phyloP scores from a whole-genome alignment of 2,329 filamentous ascomycete species.

The Thermothelomyces thermophilus region DNA sequence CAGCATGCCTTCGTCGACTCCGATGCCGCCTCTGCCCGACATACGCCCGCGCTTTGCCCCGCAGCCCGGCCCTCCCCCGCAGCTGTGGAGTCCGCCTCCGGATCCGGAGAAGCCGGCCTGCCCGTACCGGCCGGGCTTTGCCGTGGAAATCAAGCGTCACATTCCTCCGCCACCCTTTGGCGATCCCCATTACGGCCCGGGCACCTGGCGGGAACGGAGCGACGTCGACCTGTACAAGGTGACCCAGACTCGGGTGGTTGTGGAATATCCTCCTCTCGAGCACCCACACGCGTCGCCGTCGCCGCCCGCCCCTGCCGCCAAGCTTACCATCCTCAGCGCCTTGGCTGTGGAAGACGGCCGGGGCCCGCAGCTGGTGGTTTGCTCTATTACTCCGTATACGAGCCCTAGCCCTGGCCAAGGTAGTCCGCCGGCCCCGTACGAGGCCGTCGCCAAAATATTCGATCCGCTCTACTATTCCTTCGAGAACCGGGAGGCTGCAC shows the following conservation, averaged over 20 bases:
- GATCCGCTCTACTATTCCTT: constrained; percentile 12
- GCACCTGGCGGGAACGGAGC: background rate
- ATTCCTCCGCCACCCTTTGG: constrained; percentile 9
- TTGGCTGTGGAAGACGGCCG: constrained; percentile 3
- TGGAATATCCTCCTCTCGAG: constrained; percentile 1
- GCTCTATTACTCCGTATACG: background rate
- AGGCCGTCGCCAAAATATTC: constrained; percentile 10
- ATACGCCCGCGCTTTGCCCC: background rate
- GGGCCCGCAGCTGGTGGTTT: constrained; percentile 4
- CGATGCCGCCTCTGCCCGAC: background rate
- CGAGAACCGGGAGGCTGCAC: background rate
- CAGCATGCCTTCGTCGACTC: background rate
- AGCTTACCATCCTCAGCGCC: background rate
- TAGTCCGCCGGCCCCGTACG: background rate
- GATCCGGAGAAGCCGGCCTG: constrained; percentile 8
- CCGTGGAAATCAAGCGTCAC: constrained; percentile 10
- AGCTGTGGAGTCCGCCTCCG: constrained; percentile 1
- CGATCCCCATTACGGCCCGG: constrained; percentile 1
- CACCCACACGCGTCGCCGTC: background rate
- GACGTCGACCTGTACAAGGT: background rate
- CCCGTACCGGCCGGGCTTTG: constrained; percentile 4
- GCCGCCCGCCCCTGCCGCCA: background rate
- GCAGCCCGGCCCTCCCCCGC: background rate
- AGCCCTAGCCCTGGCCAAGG: background rate
- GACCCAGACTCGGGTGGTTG: constrained; percentile 6